Evolutionary conservation across 805 yeast species (phyloP).

Genomic region (Candida hungchunana): DNA sequence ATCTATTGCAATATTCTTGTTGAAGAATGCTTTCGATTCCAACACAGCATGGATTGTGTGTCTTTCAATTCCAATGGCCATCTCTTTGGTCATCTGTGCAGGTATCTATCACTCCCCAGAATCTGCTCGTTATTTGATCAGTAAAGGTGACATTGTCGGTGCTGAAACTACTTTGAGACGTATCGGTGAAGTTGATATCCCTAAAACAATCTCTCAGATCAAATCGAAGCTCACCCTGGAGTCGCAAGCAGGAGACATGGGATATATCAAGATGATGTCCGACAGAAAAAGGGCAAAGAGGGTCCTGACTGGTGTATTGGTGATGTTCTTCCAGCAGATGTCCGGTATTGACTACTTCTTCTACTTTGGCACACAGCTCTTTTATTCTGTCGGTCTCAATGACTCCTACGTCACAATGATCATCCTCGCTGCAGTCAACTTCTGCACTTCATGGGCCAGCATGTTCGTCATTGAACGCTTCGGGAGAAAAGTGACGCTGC

Average conservation of each 20-base stretch:
- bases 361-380: slow-evolving; percentile 58
- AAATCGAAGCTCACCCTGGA: slow-evolving; percentile 6
- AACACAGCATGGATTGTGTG: slow-evolving; percentile 68
- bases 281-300: slow-evolving; percentile 21
- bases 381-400: slow-evolving; percentile 46
- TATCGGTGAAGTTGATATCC: slow-evolving; percentile 41
- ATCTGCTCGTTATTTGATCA: slow-evolving; percentile 58
- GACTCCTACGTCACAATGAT: slow-evolving; percentile 54
- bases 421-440: slow-evolving; percentile 49
- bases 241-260: slow-evolving; percentile 31
- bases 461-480: slow-evolving; percentile 44
- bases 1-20: slow-evolving; percentile 56
- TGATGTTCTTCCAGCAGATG: slow-evolving; percentile 58
- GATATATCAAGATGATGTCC: slow-evolving; percentile 44
- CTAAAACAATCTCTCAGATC: slow-evolving; percentile 4
- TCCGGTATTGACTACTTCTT: slow-evolving; percentile 66
- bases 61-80: slow-evolving; percentile 41
- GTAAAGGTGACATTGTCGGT: slow-evolving; percentile 43
- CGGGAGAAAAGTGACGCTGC: slow-evolving; percentile 39
- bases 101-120: slow-evolving; percentile 69
- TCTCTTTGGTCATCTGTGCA: slow-evolving; percentile 40
- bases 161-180: slow-evolving; percentile 51
- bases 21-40: slow-evolving; percentile 31
- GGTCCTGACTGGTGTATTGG: slow-evolving; percentile 49
- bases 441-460: slow-evolving; percentile 45